Evolutionary conservation across 495 filamentous ascomycete genomes (phyloP).

Genomic region (Opeltia flavorubescens): DNA sequence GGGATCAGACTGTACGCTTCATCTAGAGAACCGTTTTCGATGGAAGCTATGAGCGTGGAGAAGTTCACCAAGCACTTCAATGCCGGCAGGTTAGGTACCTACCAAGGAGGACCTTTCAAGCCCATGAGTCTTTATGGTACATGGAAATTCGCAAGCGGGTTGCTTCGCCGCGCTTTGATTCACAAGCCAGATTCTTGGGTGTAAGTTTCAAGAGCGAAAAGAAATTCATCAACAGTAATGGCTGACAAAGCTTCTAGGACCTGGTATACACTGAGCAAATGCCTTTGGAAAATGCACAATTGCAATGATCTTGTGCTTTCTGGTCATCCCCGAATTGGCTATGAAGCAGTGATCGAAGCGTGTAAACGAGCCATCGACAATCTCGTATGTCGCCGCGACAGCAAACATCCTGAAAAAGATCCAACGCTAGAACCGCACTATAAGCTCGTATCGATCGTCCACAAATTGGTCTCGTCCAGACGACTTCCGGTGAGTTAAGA

Average conservation of each 20-base stretch:
- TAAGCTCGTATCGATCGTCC: conserved; percentile 74
- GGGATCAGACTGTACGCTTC: conserved; percentile 81
- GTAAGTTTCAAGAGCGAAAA: conserved; percentile 29
- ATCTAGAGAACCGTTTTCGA: conserved; percentile 80
- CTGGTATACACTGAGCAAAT: conserved; percentile 85
- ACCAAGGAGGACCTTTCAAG: conserved; percentile 54
- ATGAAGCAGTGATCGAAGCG: conserved; percentile 50
- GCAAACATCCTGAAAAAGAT: conserved; percentile 42
- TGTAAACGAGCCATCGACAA: conserved; percentile 61
- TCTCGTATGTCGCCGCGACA: conserved; percentile 68
- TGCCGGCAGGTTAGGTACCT: conserved; percentile 51
- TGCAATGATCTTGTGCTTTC: conserved; percentile 34
- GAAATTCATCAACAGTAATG: neutral
- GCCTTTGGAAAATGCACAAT: conserved; percentile 87
- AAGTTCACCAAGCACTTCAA: conserved; percentile 67
- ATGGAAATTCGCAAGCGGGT: conserved; percentile 69
- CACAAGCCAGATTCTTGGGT: conserved; percentile 75
- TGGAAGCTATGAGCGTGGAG: conserved; percentile 63
- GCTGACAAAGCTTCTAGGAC: conserved; percentile 33
- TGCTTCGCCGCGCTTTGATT: conserved; percentile 63
- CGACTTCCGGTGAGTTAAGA: conserved; percentile 21
- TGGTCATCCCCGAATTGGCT: conserved; percentile 30
- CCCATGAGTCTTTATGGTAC: conserved; percentile 62
- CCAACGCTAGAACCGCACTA: conserved; percentile 92
- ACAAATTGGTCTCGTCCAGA: conserved; percentile 54